Conservation (phyloP, 1,284 basidiomycete genomes). For the Neolentinus lepideus region DNA sequence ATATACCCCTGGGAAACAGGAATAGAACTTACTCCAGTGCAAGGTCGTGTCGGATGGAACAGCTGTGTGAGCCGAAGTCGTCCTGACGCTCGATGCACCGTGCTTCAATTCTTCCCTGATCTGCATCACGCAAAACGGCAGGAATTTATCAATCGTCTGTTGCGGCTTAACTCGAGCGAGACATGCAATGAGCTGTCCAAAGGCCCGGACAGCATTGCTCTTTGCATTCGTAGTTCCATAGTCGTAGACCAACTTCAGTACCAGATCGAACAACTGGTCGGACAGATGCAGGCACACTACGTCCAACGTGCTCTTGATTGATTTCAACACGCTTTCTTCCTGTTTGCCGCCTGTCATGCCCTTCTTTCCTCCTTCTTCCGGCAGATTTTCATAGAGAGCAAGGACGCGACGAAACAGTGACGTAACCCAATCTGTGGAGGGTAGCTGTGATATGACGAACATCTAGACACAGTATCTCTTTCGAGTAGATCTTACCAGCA, state of each 20-base stretch:
- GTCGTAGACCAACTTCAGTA: slow-evolving; percentile 80
- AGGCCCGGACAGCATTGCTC: slow-evolving; percentile 84
- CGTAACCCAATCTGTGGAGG: slow-evolving; percentile 73
- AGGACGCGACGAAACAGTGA: slow-evolving; percentile 85
- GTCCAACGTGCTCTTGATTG: slow-evolving; percentile 79
- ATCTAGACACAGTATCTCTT: background rate
- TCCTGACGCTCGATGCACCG: slow-evolving; percentile 88
- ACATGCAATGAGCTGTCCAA: slow-evolving; percentile 86
- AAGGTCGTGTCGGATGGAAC: slow-evolving; percentile 87
- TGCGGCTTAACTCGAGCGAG: slow-evolving; percentile 77
- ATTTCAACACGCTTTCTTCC: slow-evolving; percentile 79
- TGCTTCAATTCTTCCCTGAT: slow-evolving; percentile 85
- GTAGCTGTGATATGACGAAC: slow-evolving; percentile 3
- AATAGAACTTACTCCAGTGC: slow-evolving; percentile 77
- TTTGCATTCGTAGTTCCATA: slow-evolving; percentile 85
- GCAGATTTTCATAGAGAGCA: slow-evolving; percentile 86
- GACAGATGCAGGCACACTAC: slow-evolving; percentile 86
- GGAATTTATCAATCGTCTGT: slow-evolving; percentile 74
- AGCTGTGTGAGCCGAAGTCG: slow-evolving; percentile 79
- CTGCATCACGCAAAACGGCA: slow-evolving; percentile 75
- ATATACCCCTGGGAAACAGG: slow-evolving; percentile 1
- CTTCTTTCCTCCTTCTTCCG: slow-evolving; percentile 84
- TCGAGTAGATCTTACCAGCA: slow-evolving; percentile 42
- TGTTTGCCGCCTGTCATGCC: slow-evolving; percentile 81
- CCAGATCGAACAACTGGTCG: slow-evolving; percentile 81